Evolutionary conservation across 805 yeast genomes (phyloP), one percentile per base, ranked within the genome.

Genomic region (Candida rishiriensis): DNA sequence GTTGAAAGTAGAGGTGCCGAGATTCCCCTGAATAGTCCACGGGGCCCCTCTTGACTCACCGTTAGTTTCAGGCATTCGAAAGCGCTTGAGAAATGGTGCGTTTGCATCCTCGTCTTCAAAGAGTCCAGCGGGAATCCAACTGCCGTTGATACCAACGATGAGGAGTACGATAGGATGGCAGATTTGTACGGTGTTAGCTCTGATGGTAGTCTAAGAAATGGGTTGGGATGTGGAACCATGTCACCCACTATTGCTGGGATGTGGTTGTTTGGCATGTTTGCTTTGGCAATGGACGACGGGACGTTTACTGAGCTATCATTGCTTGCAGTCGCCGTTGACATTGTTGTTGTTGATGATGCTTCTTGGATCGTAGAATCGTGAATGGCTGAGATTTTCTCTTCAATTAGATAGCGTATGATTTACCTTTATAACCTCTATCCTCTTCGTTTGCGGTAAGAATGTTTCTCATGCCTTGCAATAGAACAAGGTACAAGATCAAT

Each of bases 81-180:
- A 26, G 82, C 73, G 40, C 77, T 72, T 13, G 67, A 66, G 64
- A 78, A 87, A 42, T 75, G 71, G 56, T 85, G 83, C 0, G 95
- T 84, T 60, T 88, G 96, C 81, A 85, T 81, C 47, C 96, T 70
- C 0, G 95, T 88, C 61, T 88, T 88, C 47, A 88, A 71, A n/a
- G 93, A 83, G 59, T 88, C 96, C 40, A 88, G 63, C 0, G 96
- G 96, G 56, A 81, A 88, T 15, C 93, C 95, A n/a, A 81, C 73
- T 3, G 78, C 68, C 1, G 89, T 83, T 15, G 89, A 73, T 11
- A 75, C 61, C 36, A 83, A 61, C 0, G 89, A 81, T 2, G 90
- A 69, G 0, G 78, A 63, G 51, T 81, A 84, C 0, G 93, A 86
- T 41, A 85, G 57, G 2, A 81, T 62, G 10, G 84, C 73, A 1